Evolutionary conservation across 2,329 filamentous ascomycete species (phyloP).

Genomic region (Penicillium sp.): DNA sequence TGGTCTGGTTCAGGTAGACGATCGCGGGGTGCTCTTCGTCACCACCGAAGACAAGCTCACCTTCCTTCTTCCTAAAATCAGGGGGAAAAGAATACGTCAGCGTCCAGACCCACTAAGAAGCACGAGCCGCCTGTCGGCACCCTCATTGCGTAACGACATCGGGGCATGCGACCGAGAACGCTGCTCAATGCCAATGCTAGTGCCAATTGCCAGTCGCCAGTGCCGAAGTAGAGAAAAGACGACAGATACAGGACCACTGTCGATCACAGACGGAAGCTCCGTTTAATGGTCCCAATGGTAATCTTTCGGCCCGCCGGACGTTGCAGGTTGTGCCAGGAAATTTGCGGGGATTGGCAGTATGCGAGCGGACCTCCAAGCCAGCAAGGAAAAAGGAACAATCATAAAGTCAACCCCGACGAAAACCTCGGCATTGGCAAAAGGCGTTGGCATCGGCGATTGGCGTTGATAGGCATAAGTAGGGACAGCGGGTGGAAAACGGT

Average conservation of each 20-base stretch:
- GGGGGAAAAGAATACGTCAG: conserved; percentile 32
- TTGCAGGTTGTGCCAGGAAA: background rate
- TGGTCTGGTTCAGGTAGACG: conserved; percentile 80
- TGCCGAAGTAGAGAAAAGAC: background rate
- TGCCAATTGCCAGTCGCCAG: background rate
- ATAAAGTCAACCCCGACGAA: background rate
- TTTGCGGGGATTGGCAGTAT: conserved; percentile 11
- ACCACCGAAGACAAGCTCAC: conserved; percentile 90
- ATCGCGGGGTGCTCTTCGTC: conserved; percentile 90
- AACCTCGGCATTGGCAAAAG: background rate
- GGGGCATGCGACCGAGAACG: conserved; percentile 11
- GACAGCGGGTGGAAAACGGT: background rate
- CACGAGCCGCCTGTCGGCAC: conserved; percentile 16
- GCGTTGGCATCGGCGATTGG: background rate
- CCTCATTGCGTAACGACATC: conserved; percentile 20
- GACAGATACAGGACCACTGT: background rate
- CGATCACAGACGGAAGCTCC: background rate
- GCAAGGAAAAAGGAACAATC: conserved; percentile 1
- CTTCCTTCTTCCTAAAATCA: conserved; percentile 73
- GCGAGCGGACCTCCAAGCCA: conserved; percentile 3
- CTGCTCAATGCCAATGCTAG: background rate
- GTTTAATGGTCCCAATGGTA: background rate
- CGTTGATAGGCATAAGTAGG: conserved; percentile 3
- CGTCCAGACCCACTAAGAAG: conserved; percentile 28
- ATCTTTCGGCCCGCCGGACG: background rate